Conservation (phyloP, 2,329 filamentous ascomycete species). For the Didymella keratinophila region DNA sequence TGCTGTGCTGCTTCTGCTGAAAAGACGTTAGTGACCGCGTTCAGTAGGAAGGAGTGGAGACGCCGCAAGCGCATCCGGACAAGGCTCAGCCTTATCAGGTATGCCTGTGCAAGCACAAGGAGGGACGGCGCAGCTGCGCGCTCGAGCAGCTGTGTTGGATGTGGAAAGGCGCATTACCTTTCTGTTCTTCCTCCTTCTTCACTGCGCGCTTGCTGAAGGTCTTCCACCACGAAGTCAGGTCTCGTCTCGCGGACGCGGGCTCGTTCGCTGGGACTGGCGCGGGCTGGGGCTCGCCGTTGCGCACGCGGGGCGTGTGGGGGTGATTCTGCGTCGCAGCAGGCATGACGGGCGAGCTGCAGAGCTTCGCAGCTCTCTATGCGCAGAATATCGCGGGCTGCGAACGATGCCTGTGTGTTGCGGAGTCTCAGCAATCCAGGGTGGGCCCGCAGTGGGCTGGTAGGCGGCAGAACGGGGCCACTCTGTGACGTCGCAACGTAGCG, state of each 20-base stretch:
- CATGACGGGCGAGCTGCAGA: conserved; percentile 44
- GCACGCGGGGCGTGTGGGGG: conserved; percentile 53
- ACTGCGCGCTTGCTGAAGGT: conserved; percentile 76
- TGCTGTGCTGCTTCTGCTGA: conserved; percentile 58
- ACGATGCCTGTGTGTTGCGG: conserved; percentile 29
- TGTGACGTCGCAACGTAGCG: conserved; percentile 26
- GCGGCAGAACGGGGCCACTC: conserved; percentile 37
- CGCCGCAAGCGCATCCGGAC: conserved; percentile 25
- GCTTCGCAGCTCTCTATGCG: conserved; percentile 38
- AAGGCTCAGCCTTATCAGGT: conserved; percentile 31
- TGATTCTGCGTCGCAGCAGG: conserved; percentile 49
- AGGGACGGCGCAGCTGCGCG: conserved; percentile 8
- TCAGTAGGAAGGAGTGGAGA: conserved; percentile 23
- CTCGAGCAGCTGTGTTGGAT: background rate
- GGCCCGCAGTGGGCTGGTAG: conserved; percentile 32
- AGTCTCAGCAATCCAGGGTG: conserved; percentile 29
- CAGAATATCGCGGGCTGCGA: conserved; percentile 24
- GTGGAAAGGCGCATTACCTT: conserved; percentile 58
- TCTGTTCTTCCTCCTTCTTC: conserved; percentile 66
- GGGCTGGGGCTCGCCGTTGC: conserved; percentile 54
- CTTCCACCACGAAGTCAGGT: conserved; percentile 97
- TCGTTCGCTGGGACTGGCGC: conserved; percentile 59
- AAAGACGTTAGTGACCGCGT: conserved; percentile 34
- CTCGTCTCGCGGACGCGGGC: conserved; percentile 83
- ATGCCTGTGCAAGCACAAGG: conserved; percentile 13